These are phyloP conservation scores for Alternaria arborescens DNA, from an alignment of 2,329 filamentous ascomycete species.

Conservation along the genomic window DNA sequence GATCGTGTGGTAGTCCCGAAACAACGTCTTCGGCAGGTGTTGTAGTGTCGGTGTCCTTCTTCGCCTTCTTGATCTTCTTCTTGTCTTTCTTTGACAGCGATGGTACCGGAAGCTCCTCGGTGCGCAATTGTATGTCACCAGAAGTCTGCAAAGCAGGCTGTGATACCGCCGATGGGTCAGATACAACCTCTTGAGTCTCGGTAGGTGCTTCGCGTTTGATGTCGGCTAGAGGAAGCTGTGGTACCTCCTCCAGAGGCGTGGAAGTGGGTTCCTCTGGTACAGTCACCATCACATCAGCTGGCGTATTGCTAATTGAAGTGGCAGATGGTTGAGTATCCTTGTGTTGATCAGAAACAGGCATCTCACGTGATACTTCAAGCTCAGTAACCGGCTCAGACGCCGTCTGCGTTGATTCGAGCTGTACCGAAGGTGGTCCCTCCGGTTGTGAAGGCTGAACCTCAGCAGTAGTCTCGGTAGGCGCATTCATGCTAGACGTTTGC, in stretches of 20 bases:
- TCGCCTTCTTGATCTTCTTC: slow-evolving; percentile 39
- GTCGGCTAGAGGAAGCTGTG: neutral
- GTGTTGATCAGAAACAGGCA: slow-evolving; percentile 1
- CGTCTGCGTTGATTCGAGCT: neutral
- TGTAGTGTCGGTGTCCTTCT: slow-evolving; percentile 26
- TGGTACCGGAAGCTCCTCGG: slow-evolving; percentile 15
- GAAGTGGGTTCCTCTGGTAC: neutral
- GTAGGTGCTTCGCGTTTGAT: slow-evolving; percentile 1
- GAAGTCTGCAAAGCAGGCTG: slow-evolving; percentile 22
- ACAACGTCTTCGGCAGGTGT: slow-evolving; percentile 18
- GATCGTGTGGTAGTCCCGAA: slow-evolving; percentile 10
- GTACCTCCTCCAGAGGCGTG: slow-evolving; percentile 2
- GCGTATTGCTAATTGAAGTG: neutral
- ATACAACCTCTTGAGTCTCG: slow-evolving; percentile 4
- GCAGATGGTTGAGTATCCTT: neutral
- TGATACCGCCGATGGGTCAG: slow-evolving; percentile 3
- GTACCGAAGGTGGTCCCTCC: slow-evolving; percentile 3
- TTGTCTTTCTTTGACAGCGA: slow-evolving; percentile 29
- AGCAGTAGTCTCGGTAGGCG: slow-evolving; percentile 10
- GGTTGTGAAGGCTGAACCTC: slow-evolving; percentile 6
- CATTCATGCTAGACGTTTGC: slow-evolving; percentile 23
- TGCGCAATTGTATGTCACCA: slow-evolving; percentile 9
- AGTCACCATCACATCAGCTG: neutral
- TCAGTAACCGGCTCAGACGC: neutral
- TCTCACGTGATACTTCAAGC: slow-evolving; percentile 4